phyloP scores from a whole-genome alignment of 768 basidiomycete species.

The Artomyces pyxidatus region DNA sequence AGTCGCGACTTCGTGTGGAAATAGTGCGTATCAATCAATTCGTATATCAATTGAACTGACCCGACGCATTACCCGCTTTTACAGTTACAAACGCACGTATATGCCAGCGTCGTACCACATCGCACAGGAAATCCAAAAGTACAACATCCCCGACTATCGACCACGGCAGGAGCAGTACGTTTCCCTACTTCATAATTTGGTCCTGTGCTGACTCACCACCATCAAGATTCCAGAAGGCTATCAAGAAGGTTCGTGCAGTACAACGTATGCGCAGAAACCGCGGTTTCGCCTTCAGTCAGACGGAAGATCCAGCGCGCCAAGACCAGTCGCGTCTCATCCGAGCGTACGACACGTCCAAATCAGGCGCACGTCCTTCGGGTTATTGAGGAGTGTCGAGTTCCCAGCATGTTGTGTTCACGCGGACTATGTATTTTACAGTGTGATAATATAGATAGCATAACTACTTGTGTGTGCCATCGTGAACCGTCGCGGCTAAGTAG shows the following conservation, averaged over 20 bases:
- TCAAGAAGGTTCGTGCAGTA: constrained; percentile 98
- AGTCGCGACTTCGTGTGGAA: constrained; percentile 93
- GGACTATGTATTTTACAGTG: not conserved
- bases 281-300: constrained; percentile 98
- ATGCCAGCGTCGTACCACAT: constrained; percentile 92
- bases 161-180: constrained; percentile 95
- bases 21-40: constrained; percentile 54
- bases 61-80: constrained; percentile 3
- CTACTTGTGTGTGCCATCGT: no score
- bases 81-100: constrained; percentile 87
- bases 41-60: not conserved
- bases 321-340: constrained; percentile 83
- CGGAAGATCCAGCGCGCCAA: constrained; percentile 76
- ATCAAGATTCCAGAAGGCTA: constrained; percentile 90
- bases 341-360: constrained; percentile 82
- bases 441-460: not conserved
- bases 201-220: constrained; percentile 6
- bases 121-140: constrained; percentile 98
- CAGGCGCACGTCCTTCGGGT: constrained; percentile 63
- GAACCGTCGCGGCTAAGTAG: no score
- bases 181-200: constrained; percentile 4
- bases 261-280: constrained; percentile 95
- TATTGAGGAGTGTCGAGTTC: constrained; percentile 39
- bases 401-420: not conserved
- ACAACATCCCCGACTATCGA: constrained; percentile 93